Percentiles rank a stretch among this genome's conserved stretches.
phyloP scores from a whole-genome alignment of 2,329 filamentous ascomycete species.

The Zymoseptoria crescenta region DNA sequence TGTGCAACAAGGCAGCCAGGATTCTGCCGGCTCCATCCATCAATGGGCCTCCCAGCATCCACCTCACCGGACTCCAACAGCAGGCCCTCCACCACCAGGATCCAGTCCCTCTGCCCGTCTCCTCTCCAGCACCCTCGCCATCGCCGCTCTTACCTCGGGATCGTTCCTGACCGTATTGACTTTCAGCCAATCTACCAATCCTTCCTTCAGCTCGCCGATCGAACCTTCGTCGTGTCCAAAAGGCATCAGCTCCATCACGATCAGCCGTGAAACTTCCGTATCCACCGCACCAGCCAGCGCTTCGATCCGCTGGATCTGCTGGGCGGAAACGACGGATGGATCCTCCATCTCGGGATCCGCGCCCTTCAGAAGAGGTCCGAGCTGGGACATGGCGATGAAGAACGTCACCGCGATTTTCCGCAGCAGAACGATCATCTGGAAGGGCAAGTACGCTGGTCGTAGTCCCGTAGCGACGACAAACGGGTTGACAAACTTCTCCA shows the following conservation, averaged over 20 bases:
- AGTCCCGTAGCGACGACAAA: conserved; percentile 34
- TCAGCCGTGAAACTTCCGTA: conserved; percentile 58
- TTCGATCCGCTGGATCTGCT: conserved; percentile 62
- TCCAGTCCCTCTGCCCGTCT: conserved; percentile 7
- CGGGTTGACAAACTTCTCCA: conserved; percentile 43
- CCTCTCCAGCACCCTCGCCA: conserved; percentile 58
- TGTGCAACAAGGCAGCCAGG: no score
- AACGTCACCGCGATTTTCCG: conserved; percentile 69
- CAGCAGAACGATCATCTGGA: conserved; percentile 69
- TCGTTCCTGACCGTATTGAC: conserved; percentile 41
- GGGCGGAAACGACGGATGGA: conserved; percentile 38
- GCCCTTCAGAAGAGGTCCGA: conserved; percentile 58
- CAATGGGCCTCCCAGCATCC: neutral
- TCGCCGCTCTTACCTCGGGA: conserved; percentile 72
- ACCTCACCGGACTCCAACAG: neutral
- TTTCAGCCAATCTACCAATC: conserved; percentile 51
- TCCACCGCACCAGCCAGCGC: conserved; percentile 53
- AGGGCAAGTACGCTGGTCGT: conserved; percentile 66
- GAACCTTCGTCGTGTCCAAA: conserved; percentile 65
- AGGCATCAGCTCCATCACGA: conserved; percentile 73
- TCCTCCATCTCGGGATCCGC: conserved; percentile 10
- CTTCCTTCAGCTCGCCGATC: conserved; percentile 64
- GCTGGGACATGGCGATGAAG: conserved; percentile 75
- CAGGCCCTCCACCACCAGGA: neutral
- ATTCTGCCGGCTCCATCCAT: neutral